Evolutionary conservation across 1,284 basidiomycete species (phyloP).

Genomic region (Leucoagaricus sp.): DNA sequence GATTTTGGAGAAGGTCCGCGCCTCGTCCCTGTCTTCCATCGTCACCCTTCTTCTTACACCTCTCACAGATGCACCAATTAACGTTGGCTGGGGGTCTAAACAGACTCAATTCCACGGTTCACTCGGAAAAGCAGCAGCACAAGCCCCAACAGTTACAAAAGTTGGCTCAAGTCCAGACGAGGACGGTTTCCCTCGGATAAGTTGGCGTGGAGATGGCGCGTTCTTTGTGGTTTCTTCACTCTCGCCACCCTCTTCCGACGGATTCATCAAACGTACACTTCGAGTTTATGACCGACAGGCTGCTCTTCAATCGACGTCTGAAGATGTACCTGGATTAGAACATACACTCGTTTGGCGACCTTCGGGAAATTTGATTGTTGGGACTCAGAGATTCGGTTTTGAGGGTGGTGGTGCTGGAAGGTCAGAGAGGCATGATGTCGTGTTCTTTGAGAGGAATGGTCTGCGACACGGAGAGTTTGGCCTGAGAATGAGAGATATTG

Average conservation of each 20-base stretch:
- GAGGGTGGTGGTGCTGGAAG: conserved; percentile 70
- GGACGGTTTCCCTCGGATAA: conserved; percentile 72
- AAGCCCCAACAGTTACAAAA: conserved; percentile 44
- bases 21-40: conserved; percentile 2
- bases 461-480: conserved; percentile 90
- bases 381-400: conserved; percentile 81
- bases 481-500: conserved; percentile 42
- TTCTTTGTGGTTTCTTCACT: conserved; percentile 87
- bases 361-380: conserved; percentile 83
- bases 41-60: conserved; percentile 13
- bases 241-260: conserved; percentile 32
- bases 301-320: conserved; percentile 82
- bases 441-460: conserved; percentile 97
- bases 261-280: conserved; percentile 51
- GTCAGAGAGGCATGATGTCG: conserved; percentile 79
- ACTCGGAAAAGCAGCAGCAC: conserved; percentile 86
- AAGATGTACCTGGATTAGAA: conserved; percentile 83
- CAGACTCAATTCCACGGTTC: conserved; percentile 98
- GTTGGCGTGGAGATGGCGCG: conserved; percentile 92
- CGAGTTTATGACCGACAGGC: conserved; percentile 85
- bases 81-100: conserved; percentile 98
- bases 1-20: conserved; percentile 84
- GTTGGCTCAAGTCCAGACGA: conserved; percentile 70
- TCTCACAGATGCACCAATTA: conserved; percentile 79
- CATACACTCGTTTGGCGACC: conserved; percentile 87